Evolutionary conservation across 805 yeast genomes (phyloP).

Genomic region (Ogataea henricii): DNA sequence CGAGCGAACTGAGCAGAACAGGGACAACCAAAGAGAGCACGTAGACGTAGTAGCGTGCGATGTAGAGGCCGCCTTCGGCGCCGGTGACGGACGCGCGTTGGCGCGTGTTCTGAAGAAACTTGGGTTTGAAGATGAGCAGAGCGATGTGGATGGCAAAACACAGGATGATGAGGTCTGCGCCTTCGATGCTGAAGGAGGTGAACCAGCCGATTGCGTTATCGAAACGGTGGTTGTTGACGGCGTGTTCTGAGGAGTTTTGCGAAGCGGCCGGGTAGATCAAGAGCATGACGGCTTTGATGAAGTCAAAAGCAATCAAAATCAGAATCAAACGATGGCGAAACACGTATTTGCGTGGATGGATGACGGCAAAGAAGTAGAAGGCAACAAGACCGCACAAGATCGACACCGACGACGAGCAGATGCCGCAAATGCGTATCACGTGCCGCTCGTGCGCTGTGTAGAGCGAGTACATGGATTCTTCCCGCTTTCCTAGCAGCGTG

Average conservation of each 20-base stretch:
- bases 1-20: slow-evolving; percentile 65
- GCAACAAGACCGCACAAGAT: slow-evolving; percentile 57
- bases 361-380: slow-evolving; percentile 59
- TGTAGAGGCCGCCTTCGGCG: slow-evolving; percentile 74
- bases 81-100: slow-evolving; percentile 24
- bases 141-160: slow-evolving; percentile 84
- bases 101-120: slow-evolving; percentile 35
- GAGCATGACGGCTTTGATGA: slow-evolving; percentile 69
- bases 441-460: slow-evolving; percentile 15
- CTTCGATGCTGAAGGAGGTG: slow-evolving; percentile 78
- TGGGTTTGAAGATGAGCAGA: slow-evolving; percentile 67
- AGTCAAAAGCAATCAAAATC: slow-evolving; percentile 69
- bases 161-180: slow-evolving; percentile 82
- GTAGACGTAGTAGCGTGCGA: slow-evolving; percentile 59
- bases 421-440: slow-evolving; percentile 43
- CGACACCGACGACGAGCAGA: slow-evolving; percentile 51
- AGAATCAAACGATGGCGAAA: slow-evolving; percentile 73
- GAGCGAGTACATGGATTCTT: not conserved
- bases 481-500: slow-evolving; percentile 2
- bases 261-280: slow-evolving; percentile 58
- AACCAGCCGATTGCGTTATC: slow-evolving; percentile 76
- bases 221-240: slow-evolving; percentile 35
- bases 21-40: slow-evolving; percentile 62
- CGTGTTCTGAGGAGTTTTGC: slow-evolving; percentile 10
- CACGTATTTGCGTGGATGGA: slow-evolving; percentile 61